Conservation (phyloP, 129 eudicot genomes). For the Tanacetum coccineum region DNA sequence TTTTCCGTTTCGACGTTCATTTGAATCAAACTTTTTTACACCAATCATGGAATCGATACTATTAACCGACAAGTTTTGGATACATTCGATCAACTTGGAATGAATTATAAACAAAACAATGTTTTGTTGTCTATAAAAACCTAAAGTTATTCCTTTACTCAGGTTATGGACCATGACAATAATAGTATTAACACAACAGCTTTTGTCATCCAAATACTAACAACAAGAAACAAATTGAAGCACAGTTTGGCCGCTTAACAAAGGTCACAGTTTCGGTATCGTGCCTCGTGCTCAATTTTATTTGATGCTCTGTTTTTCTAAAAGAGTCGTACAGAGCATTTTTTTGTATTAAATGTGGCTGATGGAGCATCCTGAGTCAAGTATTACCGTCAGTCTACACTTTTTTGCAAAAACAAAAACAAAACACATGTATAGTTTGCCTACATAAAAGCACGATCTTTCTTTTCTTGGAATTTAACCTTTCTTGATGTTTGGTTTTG, state of each 20-base stretch:
- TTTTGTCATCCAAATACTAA: constrained; percentile 9
- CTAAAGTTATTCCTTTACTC: constrained; percentile 20
- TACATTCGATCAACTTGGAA: not conserved
- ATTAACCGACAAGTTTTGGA: not conserved
- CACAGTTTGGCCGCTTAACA: no score
- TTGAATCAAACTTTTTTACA: not conserved
- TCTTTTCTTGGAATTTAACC: not conserved
- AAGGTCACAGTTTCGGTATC: no score
- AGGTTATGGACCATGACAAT: constrained; percentile 22
- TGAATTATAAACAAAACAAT: constrained; percentile 10
- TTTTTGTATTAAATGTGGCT: no score
- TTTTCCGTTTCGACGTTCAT: no score
- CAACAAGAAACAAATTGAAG: constrained; percentile 21
- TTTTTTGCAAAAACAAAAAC: not conserved
- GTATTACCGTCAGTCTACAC: no score
- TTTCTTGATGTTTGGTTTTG: constrained; percentile 4
- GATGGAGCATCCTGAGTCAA: no score
- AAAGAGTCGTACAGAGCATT: no score
- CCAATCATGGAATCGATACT: not conserved
- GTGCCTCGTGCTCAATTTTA: no score
- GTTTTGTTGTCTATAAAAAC: constrained; percentile 13
- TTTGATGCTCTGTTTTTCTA: no score
- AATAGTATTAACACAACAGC: constrained; percentile 16
- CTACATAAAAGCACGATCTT: constrained; percentile 4
- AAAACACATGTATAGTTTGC: constrained; percentile 17